Evolutionary conservation across 2,329 filamentous ascomycete species (phyloP), one percentile per base, ranked within the genome.

Genomic region (Penicillium glabrum): DNA sequence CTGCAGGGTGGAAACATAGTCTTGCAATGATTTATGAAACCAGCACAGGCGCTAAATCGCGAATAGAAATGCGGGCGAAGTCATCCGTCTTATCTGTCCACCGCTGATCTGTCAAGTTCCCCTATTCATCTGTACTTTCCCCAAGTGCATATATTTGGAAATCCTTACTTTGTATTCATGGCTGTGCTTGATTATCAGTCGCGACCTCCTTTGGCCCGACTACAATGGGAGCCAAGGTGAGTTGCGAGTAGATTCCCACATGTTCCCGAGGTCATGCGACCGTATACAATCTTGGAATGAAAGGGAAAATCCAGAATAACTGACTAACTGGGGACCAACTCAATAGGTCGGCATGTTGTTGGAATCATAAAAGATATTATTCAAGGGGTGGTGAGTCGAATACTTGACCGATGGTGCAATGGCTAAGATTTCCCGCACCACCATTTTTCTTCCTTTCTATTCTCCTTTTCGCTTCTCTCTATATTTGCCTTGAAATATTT

Each of bases 161-260:
- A 19, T 39, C n/a, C n/a, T 10, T 19, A 39, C 35, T 13, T 19
- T 39, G n/a, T 6, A 47, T 54, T 11, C 8, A 60, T 66, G 64
- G 51, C 57, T 9, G 51, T 59, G 13, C 45, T 56, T n/a, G 27
- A 21, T 41, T 51, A 46, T 45, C 49, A 21, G 21, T 51, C 65
- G 11, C 63, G 62, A 46, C 58, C 60, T 39, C 61, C 69, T 35
- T 53, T 73, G 51, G 67, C 68, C 31, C 64, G 69, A 49, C 58
- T 73, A 24, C 60, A 64, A 37, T 73, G 70, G 69, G 70, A 72
- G 59, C 67, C 69, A 29, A 68, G 64, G 71, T 73, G 26, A 63
- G 70, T 70, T 6, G 35, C 33, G 33, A 41, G n/a, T 41, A 21
- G 19, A 41, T 13, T 21, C 21, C 39, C 19, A 21, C 5, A 23